Conservation (phyloP, 1,284 basidiomycete genomes). For the Marasmius sp. region DNA sequence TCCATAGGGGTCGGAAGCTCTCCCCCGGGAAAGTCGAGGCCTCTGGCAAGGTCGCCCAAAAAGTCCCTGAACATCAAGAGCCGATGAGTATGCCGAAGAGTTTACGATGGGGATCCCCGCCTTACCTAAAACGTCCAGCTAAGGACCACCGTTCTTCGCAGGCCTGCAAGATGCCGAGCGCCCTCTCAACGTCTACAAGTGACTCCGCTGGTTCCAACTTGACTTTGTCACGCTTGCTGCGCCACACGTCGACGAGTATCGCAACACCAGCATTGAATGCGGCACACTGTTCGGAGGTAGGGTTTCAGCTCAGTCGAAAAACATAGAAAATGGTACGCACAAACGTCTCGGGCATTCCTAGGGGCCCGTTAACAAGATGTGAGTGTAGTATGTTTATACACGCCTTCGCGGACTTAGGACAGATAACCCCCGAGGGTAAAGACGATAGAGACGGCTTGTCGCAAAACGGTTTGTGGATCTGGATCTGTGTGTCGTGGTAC, state of each 20-base stretch:
- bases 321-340: neutral
- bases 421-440: slow-evolving; percentile 1
- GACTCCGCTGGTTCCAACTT: neutral
- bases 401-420: neutral
- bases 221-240: neutral
- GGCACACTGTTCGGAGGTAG: neutral
- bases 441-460: neutral
- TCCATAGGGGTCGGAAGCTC: neutral
- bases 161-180: neutral
- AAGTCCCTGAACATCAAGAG: neutral
- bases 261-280: neutral
- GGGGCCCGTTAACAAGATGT: neutral
- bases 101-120: neutral
- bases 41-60: neutral
- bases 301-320: neutral
- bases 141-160: slow-evolving; percentile 1
- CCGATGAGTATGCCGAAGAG: neutral
- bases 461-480: slow-evolving; percentile 59
- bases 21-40: neutral
- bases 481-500: slow-evolving; percentile 51
- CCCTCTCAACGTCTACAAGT: neutral
- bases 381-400: slow-evolving; percentile 2
- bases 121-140: slow-evolving; percentile 1
- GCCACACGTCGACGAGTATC: neutral
- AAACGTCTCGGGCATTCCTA: neutral